Evolutionary conservation across 1,139 yeast species (phyloP).

Genomic region (Yamadazyma siamensis): DNA sequence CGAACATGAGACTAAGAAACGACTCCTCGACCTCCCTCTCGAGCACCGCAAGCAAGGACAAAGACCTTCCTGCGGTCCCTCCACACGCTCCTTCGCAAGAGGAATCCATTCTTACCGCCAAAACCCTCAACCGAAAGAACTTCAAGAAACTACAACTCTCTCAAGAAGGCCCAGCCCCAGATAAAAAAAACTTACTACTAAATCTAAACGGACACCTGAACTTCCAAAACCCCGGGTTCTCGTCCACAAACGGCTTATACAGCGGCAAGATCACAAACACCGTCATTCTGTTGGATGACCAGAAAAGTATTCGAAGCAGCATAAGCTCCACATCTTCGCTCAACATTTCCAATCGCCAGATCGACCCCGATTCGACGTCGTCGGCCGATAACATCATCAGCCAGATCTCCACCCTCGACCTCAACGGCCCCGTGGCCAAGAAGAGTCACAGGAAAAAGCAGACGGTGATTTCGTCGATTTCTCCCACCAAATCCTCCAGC

Average conservation of each 20-base stretch:
- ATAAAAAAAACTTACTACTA: constrained; percentile 14
- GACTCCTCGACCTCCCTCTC: constrained; percentile 2
- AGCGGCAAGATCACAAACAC: constrained; percentile 1
- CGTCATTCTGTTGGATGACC: not conserved
- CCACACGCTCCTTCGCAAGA: constrained; percentile 2
- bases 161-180: not conserved
- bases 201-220: constrained; percentile 12
- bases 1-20: constrained; percentile 3
- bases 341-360: constrained; percentile 22
- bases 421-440: constrained; percentile 17
- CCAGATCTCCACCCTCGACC: constrained; percentile 31
- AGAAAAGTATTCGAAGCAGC: constrained; percentile 6
- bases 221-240: constrained; percentile 1
- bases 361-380: constrained; percentile 28
- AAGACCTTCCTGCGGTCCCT: constrained; percentile 42
- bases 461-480: constrained; percentile 43
- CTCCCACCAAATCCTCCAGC: constrained; percentile 39
- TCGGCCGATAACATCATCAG: constrained; percentile 23
- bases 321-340: constrained; percentile 8
- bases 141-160: constrained; percentile 51
- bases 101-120: constrained; percentile 40
- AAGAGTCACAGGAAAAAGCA: constrained; percentile 28
- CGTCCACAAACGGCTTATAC: not conserved
- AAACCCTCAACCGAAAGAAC: constrained; percentile 68
- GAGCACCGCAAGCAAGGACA: constrained; percentile 16